Evolutionary conservation across 208 protist species (phyloP).

Genomic region (Balamuthia mandrillaris): DNA sequence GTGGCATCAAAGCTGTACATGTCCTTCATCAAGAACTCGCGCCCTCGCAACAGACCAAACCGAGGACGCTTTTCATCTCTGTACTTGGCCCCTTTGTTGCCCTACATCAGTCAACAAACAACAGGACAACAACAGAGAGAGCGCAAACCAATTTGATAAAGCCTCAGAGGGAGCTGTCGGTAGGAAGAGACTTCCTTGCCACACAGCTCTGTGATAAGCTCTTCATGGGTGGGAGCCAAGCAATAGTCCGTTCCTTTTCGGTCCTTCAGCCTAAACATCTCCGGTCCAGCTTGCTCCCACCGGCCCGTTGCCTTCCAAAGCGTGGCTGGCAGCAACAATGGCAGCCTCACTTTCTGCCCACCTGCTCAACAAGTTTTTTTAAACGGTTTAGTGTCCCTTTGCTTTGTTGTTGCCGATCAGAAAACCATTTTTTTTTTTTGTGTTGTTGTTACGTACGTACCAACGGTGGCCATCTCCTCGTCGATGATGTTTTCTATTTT

Average conservation of each 20-base stretch:
- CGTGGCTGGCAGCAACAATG: constrained; percentile 29
- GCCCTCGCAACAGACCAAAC: constrained; percentile 58
- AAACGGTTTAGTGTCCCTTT: not conserved
- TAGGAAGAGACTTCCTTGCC: not conserved
- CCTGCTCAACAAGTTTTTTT: not conserved
- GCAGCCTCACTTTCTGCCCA: constrained; percentile 58
- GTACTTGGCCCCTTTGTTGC: constrained; percentile 56
- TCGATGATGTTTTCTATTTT: constrained; percentile 47
- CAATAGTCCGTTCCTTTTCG: constrained; percentile 47
- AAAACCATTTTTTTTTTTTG: no score
- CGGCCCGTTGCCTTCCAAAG: constrained; percentile 54
- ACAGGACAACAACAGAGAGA: not conserved
- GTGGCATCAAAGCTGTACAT: constrained; percentile 69
- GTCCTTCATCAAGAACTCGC: constrained; percentile 75
- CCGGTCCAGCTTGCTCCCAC: constrained; percentile 39
- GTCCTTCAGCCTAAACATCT: constrained; percentile 57
- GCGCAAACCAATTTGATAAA: constrained; percentile 67
- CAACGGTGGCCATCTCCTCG: constrained; percentile 43
- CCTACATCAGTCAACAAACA: no score
- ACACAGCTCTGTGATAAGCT: constrained; percentile 47
- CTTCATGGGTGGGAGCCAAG: constrained; percentile 64
- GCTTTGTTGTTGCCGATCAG: not conserved
- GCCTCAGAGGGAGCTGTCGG: constrained; percentile 43
- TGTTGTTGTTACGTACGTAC: not conserved
- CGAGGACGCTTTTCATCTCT: constrained; percentile 66